These are phyloP conservation scores for Stylonectria norvegica DNA, from an alignment of 2,329 filamentous ascomycete species.

Conservation along the genomic window DNA sequence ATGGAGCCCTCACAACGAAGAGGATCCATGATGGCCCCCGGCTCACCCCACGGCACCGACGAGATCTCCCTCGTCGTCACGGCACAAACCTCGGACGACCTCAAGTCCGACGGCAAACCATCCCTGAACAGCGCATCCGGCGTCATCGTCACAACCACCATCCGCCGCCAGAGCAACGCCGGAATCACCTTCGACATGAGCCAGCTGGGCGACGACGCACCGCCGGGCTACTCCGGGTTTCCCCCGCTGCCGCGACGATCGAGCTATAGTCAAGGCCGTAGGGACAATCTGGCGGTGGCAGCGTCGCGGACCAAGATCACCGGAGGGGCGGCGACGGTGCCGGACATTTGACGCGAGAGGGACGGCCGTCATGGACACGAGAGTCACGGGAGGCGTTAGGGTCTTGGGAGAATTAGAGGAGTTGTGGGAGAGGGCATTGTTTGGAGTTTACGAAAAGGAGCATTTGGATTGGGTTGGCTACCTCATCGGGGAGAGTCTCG, in stretches of 20 bases:
- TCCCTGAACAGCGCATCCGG: no score
- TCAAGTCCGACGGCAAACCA: no score
- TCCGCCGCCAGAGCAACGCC: constrained; percentile 33
- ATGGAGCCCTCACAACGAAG: background rate
- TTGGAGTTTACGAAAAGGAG: no score
- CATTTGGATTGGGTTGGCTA: no score
- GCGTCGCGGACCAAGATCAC: constrained; percentile 25
- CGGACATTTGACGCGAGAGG: background rate
- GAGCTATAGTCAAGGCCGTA: constrained; percentile 10
- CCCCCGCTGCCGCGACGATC: constrained; percentile 5
- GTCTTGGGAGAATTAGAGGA: no score
- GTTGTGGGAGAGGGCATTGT: no score
- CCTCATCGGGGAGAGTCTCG: no score
- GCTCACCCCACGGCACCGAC: constrained; percentile 13
- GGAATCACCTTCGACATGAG: constrained; percentile 8
- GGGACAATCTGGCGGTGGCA: constrained; percentile 14
- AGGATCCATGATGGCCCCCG: no score
- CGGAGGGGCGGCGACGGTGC: constrained; percentile 11
- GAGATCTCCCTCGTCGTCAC: constrained; percentile 26
- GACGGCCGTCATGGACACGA: background rate
- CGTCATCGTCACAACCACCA: constrained; percentile 38
- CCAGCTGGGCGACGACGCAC: constrained; percentile 14
- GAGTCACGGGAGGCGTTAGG: background rate
- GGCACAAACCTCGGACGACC: constrained; percentile 16
- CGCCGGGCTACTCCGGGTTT: constrained; percentile 14